Base-by-base conservation (phyloP, 2,329 filamentous ascomycete genomes). In the Xylariaceae sp. region DNA sequence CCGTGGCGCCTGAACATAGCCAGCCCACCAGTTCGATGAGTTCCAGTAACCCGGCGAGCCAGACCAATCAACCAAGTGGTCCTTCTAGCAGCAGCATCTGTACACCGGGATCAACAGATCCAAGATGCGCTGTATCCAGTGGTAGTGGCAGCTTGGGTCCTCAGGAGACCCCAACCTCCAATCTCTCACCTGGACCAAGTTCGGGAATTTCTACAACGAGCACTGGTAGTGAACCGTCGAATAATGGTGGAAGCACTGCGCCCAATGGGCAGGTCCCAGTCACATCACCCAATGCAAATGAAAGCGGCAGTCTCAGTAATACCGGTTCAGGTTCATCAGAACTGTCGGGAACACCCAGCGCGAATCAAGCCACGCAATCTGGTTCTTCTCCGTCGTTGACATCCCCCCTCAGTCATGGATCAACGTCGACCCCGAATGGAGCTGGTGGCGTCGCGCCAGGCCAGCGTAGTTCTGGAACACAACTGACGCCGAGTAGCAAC, bases 371-470 rank as follows among this genome's bases (percentile, higher is more conserved):
- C 45, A 58, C 57, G 11, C 54, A 56, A 18, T 60, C 53, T n/a
- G 53, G 53, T 39, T 53, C 50, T 17, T 56, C 62, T 30, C 23
- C 23, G 11, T 34, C 37, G 1, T 1, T 30, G 7, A 34, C 61
- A n/a, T 45, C 57, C 55, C 13, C 39, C 9, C 45, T 56, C 18
- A 57, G 56, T 11, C 57, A 44, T 39, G 55, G 35, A 15, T 58
- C 63, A 35, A 63, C 59, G 11, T 55, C 63, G n/a, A 57, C 53
- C 17, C 63, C 67, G 2, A 55, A 39, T 15, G 60, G 59, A 17
- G 58, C 55, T 44, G 57, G 59, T 49, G 59, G 61, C 10, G 61
- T 61, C 9, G 61, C 62, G n/a, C 61, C 65, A 15, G 56, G 58
- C 30, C 60, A 65, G 5, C 60, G 61, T 30, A 63, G 54, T 15